Evolutionary conservation across 306 rosid species (phyloP), one percentile per base, ranked within the genome.

Genomic region (Coriaria nepalensis): DNA sequence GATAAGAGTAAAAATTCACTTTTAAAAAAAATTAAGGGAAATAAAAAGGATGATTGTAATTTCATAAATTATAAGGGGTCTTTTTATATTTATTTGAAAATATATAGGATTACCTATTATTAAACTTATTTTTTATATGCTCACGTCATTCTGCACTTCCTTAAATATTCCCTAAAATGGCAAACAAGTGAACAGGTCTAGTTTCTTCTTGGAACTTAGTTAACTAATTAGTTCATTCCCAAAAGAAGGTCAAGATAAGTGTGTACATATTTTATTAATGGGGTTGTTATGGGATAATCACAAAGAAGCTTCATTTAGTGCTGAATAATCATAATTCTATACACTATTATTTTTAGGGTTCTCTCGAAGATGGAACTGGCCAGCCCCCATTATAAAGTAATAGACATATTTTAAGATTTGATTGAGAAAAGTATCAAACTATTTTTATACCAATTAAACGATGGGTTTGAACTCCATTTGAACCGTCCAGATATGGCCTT

Each of bases 91-190:
- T 20, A 20, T 20, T 20, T 1, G 29, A 20, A 20, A 20, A 1
- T 20, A 1, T 20, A 20, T 20, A 20, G 3, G 29, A 20, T 20
- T n/a, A n/a, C 29, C 29, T n/a, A n/a, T n/a, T n/a, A n/a, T n/a
- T n/a, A n/a, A n/a, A 20, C 29, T 20, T 1, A 3, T 1, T 1
- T 20, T 20, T 20, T 1, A 77, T 75, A 77, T 92, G 94, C 86
- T 73, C 68, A 82, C 88, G 56, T 82, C 96, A 82, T 73, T 68
- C 9, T 78, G 94, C 98, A 82, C 94, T 87, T 85, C 73, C 55
- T 60, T 20, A 20, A 37, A 47, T 85, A 76, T 79, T 86, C 83
- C 86, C 68, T 71, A 37, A 55, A 71, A 68, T 71, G 54, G 68
- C 64, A 76, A 78, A 20, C 29, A 1, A 20, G 2, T 20, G 29